These are phyloP conservation scores for Fusarium subtropicale DNA, from an alignment of 2,329 filamentous ascomycete species.

Conservation along the genomic window DNA sequence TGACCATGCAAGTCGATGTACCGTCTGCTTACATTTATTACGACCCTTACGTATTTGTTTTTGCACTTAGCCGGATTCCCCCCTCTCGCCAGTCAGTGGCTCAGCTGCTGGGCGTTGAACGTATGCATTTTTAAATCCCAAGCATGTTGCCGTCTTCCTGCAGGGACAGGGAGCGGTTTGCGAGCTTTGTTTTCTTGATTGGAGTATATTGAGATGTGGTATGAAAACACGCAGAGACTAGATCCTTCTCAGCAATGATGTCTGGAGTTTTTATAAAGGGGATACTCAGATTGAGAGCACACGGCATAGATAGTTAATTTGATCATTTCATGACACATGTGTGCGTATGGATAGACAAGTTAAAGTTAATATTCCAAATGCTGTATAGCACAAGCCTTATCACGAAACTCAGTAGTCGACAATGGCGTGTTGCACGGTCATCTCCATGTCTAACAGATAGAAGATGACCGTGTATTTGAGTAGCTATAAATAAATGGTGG, in stretches of 20 bases:
- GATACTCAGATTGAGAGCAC: conserved; percentile 31
- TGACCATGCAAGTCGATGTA: not conserved
- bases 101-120: conserved; percentile 18
- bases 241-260: conserved; percentile 22
- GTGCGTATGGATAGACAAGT: too few relatives aligned
- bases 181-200: conserved; percentile 12
- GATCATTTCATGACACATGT: conserved; percentile 7
- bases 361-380: not conserved
- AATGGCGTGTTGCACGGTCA: conserved; percentile 22
- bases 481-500: conserved; percentile 15
- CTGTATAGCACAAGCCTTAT: conserved; percentile 4
- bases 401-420: not conserved
- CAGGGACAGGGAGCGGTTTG: conserved; percentile 27
- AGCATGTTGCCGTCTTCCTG: conserved; percentile 31
- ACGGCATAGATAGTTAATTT: conserved; percentile 36
- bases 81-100: conserved; percentile 14
- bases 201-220: conserved; percentile 32
- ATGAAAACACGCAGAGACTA: conserved; percentile 28
- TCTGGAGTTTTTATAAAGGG: conserved; percentile 29
- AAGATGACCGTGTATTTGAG: not conserved
- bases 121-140: conserved; percentile 36
- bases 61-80: conserved; percentile 27
- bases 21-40: conserved; percentile 4
- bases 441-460: conserved; percentile 9
- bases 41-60: conserved; percentile 4